Percentiles rank a stretch among this genome's conserved stretches.
Conservation (phyloP, 805 yeast genomes). For the Ogataea ramenticola region DNA sequence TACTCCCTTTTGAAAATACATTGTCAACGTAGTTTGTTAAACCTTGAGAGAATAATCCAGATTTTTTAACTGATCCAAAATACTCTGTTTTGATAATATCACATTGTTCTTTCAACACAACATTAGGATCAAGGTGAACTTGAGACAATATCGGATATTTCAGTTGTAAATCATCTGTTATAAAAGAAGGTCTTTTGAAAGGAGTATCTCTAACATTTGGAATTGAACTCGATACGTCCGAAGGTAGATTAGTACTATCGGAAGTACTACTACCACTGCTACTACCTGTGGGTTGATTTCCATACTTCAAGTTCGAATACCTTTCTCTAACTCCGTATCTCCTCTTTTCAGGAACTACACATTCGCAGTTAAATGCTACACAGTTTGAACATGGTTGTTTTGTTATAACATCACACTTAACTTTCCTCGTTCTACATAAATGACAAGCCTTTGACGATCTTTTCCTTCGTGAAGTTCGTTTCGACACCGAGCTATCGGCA, state of each 20-base stretch:
- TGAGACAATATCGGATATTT: slow-evolving; percentile 18
- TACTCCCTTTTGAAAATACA: neutral
- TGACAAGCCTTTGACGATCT: slow-evolving; percentile 68
- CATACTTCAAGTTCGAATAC: neutral
- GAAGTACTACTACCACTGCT: too few relatives aligned
- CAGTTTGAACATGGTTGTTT: slow-evolving; percentile 64
- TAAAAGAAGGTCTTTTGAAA: neutral
- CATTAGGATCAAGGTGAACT: slow-evolving; percentile 14
- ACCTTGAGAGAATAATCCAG: slow-evolving; percentile 22
- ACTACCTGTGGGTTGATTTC: neutral
- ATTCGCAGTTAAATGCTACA: slow-evolving; percentile 63
- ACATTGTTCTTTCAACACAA: slow-evolving; percentile 11
- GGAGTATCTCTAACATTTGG: neutral
- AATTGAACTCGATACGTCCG: too few relatives aligned
- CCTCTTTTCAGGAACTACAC: slow-evolving; percentile 50
- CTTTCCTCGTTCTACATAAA: slow-evolving; percentile 73
- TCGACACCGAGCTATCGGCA: neutral
- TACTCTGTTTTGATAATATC: slow-evolving; percentile 18
- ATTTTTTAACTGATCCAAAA: slow-evolving; percentile 26
- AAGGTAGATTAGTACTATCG: too few relatives aligned
- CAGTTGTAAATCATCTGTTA: slow-evolving; percentile 14
- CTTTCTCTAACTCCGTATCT: slow-evolving; percentile 5
- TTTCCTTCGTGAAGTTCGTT: slow-evolving; percentile 30
- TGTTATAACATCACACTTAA: slow-evolving; percentile 65
- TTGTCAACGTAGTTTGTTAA: slow-evolving; percentile 17